These are phyloP conservation scores for Backusella parvicylindrica DNA, from an alignment of 192 early-diverging fungal species.

Conservation along the genomic window DNA sequence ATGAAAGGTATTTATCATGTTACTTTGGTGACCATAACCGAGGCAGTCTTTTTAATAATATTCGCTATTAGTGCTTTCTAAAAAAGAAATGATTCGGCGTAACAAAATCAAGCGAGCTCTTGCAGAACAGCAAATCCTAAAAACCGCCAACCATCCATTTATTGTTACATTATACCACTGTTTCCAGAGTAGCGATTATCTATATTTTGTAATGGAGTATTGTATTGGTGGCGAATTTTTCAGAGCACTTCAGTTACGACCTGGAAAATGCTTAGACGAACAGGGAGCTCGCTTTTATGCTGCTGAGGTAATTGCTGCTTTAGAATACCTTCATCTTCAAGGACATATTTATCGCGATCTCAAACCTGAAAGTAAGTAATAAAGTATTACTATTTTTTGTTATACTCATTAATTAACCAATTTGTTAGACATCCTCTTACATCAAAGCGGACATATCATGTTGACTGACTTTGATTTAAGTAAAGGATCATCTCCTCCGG, in stretches of 20 bases:
- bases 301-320: constrained; percentile 90
- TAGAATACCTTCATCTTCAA: constrained; percentile 95
- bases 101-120: constrained; percentile 98
- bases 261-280: constrained; percentile 88
- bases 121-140: constrained; percentile 82
- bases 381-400: too few relatives aligned
- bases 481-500: constrained; percentile 85
- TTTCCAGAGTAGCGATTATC: constrained; percentile 81
- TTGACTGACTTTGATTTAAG: constrained; percentile 98
- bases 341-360: constrained; percentile 98
- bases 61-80: constrained; percentile 55
- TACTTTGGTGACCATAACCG: background rate
- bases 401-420: background rate
- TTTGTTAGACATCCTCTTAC: constrained; percentile 74
- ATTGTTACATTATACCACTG: constrained; percentile 86
- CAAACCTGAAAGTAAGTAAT: constrained; percentile 89
- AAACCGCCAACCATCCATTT: constrained; percentile 87
- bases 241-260: constrained; percentile 80
- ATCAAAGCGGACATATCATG: constrained; percentile 97
- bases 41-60: background rate
- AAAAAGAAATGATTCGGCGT: constrained; percentile 96
- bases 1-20: constrained; percentile 79
- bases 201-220: constrained; percentile 89
- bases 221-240: constrained; percentile 91
- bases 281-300: constrained; percentile 95